phyloP scores from a whole-genome alignment of 2,329 filamentous ascomycete genomes.

The Scedosporium minutisporum region DNA sequence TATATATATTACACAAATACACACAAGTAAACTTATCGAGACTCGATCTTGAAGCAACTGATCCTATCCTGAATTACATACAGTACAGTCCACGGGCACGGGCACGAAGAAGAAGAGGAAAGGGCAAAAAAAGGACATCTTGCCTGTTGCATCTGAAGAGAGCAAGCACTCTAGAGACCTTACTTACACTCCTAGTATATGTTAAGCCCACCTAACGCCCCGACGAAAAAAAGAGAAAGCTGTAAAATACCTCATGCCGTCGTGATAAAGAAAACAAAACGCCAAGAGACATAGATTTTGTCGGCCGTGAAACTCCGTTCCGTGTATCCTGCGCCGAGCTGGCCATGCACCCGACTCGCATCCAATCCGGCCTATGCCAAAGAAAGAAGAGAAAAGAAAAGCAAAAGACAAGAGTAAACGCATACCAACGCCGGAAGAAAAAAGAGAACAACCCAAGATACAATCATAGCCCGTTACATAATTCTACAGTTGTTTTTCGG shows the following conservation, averaged over 20 bases:
- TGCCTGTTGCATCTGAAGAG: not conserved
- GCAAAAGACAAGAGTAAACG: not conserved
- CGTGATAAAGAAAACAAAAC: not conserved
- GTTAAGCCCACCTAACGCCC: not conserved
- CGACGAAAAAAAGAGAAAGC: not conserved
- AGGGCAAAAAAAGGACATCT: not conserved
- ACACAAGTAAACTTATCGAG: not conserved
- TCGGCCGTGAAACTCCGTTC: not conserved
- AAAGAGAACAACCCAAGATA: slow-evolving; percentile 4
- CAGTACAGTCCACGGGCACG: not conserved
- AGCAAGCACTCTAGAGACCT: too few species aligned
- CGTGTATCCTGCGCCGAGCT: not conserved
- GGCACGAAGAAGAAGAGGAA: not conserved
- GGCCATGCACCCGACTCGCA: not conserved
- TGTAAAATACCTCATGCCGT: not conserved
- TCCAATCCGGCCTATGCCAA: slow-evolving; percentile 1
- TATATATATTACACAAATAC: slow-evolving; percentile 3
- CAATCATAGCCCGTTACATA: slow-evolving; percentile 27
- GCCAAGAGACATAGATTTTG: not conserved
- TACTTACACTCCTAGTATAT: not conserved
- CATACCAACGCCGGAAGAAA: not conserved
- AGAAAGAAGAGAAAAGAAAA: not conserved
- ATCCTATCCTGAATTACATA: not conserved
- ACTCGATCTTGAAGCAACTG: not conserved
- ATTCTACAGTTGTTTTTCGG: slow-evolving; percentile 30